Conservation (phyloP, 2,329 filamentous ascomycete species). For the Cercospora janseana region DNA sequence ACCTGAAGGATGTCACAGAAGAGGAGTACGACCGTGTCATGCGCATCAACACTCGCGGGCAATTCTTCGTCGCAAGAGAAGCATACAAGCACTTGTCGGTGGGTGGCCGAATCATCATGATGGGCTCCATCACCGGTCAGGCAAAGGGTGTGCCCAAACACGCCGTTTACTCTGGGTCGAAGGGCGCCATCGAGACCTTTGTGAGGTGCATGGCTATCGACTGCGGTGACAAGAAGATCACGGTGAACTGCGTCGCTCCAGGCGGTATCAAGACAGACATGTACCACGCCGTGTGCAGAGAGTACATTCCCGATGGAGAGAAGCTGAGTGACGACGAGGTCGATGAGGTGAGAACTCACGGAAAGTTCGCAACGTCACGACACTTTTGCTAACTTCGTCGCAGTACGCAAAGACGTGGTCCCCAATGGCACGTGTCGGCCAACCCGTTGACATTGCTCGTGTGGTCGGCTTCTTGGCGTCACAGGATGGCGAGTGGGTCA, state of each 20-base stretch:
- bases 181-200: conserved; percentile 56
- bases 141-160: conserved; percentile 56
- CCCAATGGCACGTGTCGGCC: conserved; percentile 63
- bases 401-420: conserved; percentile 64
- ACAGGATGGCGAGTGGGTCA: conserved; percentile 58
- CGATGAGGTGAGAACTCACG: conserved; percentile 45
- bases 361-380: not conserved
- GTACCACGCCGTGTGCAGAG: conserved; percentile 63
- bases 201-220: conserved; percentile 56
- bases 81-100: conserved; percentile 54
- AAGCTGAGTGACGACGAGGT: conserved; percentile 58
- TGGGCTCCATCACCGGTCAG: conserved; percentile 58
- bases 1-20: conserved; percentile 54
- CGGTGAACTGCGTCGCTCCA: conserved; percentile 60
- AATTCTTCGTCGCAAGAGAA: conserved; percentile 62
- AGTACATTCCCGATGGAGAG: conserved; percentile 60
- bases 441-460: conserved; percentile 66
- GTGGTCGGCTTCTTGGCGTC: conserved; percentile 61
- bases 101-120: conserved; percentile 54
- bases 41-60: conserved; percentile 60
- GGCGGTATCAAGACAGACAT: conserved; percentile 58
- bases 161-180: conserved; percentile 54
- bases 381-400: conserved; percentile 16
- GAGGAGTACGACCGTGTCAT: conserved; percentile 60
- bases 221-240: conserved; percentile 55